A percentile compares a stretch with the other conserved stretches of the same genome.
phyloP scores from a whole-genome alignment of 2,329 filamentous ascomycete genomes.

The Hirsutella rhossiliensis region DNA sequence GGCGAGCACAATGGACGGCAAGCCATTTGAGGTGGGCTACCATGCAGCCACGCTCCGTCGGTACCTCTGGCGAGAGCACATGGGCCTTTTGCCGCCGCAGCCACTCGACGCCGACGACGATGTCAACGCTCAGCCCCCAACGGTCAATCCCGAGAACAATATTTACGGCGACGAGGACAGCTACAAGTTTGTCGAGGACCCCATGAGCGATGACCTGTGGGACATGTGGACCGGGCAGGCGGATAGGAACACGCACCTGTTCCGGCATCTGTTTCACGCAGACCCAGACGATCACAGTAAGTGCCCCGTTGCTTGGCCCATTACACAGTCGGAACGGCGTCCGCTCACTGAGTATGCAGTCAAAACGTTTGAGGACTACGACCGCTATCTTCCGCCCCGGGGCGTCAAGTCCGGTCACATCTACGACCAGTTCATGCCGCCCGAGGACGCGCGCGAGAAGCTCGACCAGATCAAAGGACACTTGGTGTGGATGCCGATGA shows the following conservation, averaged over 20 bases:
- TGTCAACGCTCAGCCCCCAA: constrained; percentile 62
- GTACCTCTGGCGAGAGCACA: constrained; percentile 81
- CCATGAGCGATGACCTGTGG: constrained; percentile 54
- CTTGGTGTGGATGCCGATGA: constrained; percentile 88
- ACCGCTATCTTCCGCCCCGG: constrained; percentile 59
- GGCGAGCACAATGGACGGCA: constrained; percentile 64
- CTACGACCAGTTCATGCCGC: constrained; percentile 66
- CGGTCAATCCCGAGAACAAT: constrained; percentile 53
- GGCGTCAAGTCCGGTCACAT: constrained; percentile 75
- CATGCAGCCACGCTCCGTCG: constrained; percentile 72
- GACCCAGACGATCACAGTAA: constrained; percentile 78
- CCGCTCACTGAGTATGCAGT: constrained; percentile 32
- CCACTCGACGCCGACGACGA: constrained; percentile 54
- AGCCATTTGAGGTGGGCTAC: constrained; percentile 64
- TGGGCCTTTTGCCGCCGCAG: constrained; percentile 70
- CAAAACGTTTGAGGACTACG: constrained; percentile 82
- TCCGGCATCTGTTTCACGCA: constrained; percentile 70
- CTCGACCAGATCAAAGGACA: constrained; percentile 76
- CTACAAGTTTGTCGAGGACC: constrained; percentile 58
- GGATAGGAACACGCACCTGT: constrained; percentile 59
- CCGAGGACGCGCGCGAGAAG: constrained; percentile 60
- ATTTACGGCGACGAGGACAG: constrained; percentile 44
- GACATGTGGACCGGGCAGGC: constrained; percentile 58
- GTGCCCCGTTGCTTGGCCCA: constrained; percentile 9
- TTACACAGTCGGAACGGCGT: neutral